phyloP scores from a whole-genome alignment of 768 basidiomycete genomes.

The Xerocomus spinulosus region DNA sequence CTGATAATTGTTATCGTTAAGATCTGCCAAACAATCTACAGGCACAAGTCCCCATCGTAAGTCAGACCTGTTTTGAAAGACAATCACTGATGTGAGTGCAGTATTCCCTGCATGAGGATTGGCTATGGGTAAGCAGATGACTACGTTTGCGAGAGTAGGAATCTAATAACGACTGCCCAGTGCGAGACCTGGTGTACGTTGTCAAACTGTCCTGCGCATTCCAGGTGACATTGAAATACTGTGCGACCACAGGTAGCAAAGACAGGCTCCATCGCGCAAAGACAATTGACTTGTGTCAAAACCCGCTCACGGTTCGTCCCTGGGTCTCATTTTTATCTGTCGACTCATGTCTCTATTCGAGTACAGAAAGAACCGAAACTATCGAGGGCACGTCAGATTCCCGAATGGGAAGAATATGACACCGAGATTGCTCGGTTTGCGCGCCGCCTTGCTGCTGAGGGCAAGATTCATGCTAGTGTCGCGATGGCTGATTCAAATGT shows the following conservation, averaged over 20 bases:
- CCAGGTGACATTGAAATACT: background rate
- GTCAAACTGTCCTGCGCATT: background rate
- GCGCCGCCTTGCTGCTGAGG: conserved; percentile 62
- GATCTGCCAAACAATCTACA: conserved; percentile 97
- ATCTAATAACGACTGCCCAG: conserved; percentile 34
- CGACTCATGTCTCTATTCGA: conserved; percentile 1
- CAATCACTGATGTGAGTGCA: conserved; percentile 27
- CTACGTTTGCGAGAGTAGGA: background rate
- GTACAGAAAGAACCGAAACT: conserved; percentile 95
- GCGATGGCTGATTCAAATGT: conserved; percentile 67
- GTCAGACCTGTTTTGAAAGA: conserved; percentile 28
- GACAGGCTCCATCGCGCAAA: conserved; percentile 75
- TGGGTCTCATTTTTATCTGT: background rate
- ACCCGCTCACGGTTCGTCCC: conserved; percentile 78
- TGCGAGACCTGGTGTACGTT: conserved; percentile 97
- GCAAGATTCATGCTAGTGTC: conserved; percentile 62
- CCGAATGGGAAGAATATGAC: conserved; percentile 97
- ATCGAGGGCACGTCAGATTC: conserved; percentile 86
- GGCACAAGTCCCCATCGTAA: conserved; percentile 84
- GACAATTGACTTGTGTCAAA: conserved; percentile 95
- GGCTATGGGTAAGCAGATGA: conserved; percentile 78
- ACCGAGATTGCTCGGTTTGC: conserved; percentile 83
- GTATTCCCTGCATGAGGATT: conserved; percentile 87
- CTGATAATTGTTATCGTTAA: conserved; percentile 23
- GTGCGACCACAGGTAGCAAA: conserved; percentile 57